Percentiles rank a stretch among this genome's conserved stretches.
These are phyloP conservation scores for Penicillium pulvis DNA, from an alignment of 495 filamentous ascomycete genomes.

Conservation along the genomic window DNA sequence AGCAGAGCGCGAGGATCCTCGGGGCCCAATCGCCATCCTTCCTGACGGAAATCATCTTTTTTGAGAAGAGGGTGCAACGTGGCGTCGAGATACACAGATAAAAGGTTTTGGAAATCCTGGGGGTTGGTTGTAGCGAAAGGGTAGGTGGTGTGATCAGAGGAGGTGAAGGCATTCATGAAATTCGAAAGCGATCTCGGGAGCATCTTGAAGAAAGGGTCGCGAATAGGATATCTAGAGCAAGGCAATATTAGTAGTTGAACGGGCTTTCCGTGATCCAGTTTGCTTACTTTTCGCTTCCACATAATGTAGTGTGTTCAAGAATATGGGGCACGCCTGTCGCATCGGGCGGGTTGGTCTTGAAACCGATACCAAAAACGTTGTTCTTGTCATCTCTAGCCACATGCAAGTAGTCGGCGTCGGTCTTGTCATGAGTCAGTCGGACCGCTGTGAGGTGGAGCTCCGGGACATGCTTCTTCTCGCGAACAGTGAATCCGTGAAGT, in stretches of 20 bases:
- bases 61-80: constrained; percentile 88
- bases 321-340: constrained; percentile 97
- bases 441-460: constrained; percentile 91
- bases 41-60: constrained; percentile 88
- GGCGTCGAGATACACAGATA: constrained; percentile 95
- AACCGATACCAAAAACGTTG: constrained; percentile 98
- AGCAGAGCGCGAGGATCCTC: constrained; percentile 70
- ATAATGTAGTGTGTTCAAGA: constrained; percentile 93
- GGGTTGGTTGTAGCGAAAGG: constrained; percentile 97
- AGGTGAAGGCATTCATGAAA: constrained; percentile 99
- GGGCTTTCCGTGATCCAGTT: not conserved
- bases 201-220: constrained; percentile 99
- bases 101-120: constrained; percentile 91
- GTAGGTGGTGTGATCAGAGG: constrained; percentile 95
- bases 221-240: constrained; percentile 76
- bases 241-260: not conserved
- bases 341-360: constrained; percentile 98
- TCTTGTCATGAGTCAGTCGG: constrained; percentile 88
- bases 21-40: constrained; percentile 94
- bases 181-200: constrained; percentile 94
- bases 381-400: constrained; percentile 93
- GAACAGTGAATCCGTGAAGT: constrained; percentile 89
- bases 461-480: constrained; percentile 85
- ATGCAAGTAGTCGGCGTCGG: constrained; percentile 93
- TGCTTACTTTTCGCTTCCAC: constrained; percentile 89